Conservation (phyloP, 2,329 filamentous ascomycete species). For the Aspergillus arachidicola region DNA sequence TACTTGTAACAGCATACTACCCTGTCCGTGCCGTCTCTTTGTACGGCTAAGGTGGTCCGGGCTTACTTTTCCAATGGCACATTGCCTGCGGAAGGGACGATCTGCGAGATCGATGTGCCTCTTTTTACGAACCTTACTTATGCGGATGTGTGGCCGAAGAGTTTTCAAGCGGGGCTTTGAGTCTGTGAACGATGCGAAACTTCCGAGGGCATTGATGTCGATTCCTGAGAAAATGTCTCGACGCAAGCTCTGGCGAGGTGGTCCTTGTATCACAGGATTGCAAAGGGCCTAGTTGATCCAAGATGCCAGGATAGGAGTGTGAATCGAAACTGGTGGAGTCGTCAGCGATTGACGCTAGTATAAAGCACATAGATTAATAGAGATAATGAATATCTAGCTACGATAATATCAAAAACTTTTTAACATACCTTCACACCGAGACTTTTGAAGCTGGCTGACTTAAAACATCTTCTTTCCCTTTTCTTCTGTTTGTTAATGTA, state of each 20-base stretch:
- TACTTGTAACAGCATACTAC: constrained; percentile 4
- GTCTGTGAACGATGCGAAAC: not conserved
- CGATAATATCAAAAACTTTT: too few relatives aligned
- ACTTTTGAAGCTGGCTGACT: too few relatives aligned
- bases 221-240: not conserved
- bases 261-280: not conserved
- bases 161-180: not conserved
- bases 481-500: too few relatives aligned
- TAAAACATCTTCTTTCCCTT: too few relatives aligned
- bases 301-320: too few relatives aligned
- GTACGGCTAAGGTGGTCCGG: constrained; percentile 1
- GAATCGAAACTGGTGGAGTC: too few relatives aligned
- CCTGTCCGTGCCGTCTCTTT: constrained; percentile 2
- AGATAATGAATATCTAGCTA: too few relatives aligned
- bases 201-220: not conserved
- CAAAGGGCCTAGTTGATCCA: too few relatives aligned
- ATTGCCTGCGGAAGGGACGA: not conserved
- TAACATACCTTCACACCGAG: too few relatives aligned
- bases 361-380: too few relatives aligned
- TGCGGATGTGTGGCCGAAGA: not conserved
- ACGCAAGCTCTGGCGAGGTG: not conserved
- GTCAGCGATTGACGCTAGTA: too few relatives aligned
- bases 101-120: constrained; percentile 4
- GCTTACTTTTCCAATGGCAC: constrained; percentile 11
- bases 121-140: not conserved